Evolutionary conservation across 2,329 filamentous ascomycete species (phyloP), one percentile per base, ranked within the genome.

Genomic region (Aspergillus sp.): DNA sequence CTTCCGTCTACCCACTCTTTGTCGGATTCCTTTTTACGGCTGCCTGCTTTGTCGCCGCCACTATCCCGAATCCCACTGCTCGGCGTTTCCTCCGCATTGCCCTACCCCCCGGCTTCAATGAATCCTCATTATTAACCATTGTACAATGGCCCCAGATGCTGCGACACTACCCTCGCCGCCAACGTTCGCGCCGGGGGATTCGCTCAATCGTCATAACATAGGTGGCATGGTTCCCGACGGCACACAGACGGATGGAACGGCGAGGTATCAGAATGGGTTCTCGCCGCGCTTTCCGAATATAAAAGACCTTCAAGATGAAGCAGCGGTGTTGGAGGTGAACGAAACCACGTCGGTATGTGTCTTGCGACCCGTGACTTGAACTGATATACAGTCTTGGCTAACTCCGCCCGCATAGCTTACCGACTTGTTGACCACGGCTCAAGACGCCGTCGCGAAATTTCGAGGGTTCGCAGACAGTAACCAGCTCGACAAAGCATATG

Each of bases 401-500:
- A 71, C 57, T 47, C 21, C 46, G 49, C 6, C 23, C 8, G 15
- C 54, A 44, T 63, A 77, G 76, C 63, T 77, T 41, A 66, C 65
- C 55, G 55, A 70, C 33, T 65, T 77, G 21, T 60, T 77, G 19
- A 64, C 60, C 50, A 70, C 64, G 15, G 73, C 75, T n/a, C 68
- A 70, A 56, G 69, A 73, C 52, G 70, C 74, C 33, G 70, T 77
- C 40, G 64, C 70, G 25, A 67, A 67, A 61, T 70, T 73, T 15
- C 72, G 66, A 53, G 52, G 56, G 19, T 66, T 73, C 55, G 61
- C 68, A 25, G 69, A 75, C 40, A 63, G 67, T 25, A 66, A 72
- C 27, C 65, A 75, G 37, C 85, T 87, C 4, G 91, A 95, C 69
- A 74, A 86, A 39, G 93, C 93, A 3, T 88, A 96, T 55, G 85